A percentile compares a stretch with the other conserved stretches of the same genome.
Evolutionary conservation across 1,284 basidiomycete genomes (phyloP).

Genomic region (Ustilago nuda): DNA sequence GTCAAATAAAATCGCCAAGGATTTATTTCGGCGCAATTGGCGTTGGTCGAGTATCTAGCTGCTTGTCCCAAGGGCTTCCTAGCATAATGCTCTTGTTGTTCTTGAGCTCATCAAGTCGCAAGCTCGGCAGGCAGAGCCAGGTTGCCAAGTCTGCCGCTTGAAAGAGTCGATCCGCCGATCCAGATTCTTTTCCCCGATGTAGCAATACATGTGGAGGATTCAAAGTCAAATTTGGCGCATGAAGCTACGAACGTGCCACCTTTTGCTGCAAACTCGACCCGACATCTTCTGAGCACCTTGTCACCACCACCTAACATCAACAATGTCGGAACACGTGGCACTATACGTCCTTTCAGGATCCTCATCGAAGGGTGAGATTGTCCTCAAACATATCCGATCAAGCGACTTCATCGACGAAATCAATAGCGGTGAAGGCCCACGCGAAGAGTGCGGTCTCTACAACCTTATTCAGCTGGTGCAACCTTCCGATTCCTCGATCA

Average conservation of each 20-base stretch:
- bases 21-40: neutral
- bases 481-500: slow-evolving; percentile 14
- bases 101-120: neutral
- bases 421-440: slow-evolving; percentile 53
- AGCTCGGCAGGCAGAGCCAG: too few species aligned
- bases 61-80: neutral
- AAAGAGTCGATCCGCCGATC: neutral
- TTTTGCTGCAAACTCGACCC: too few species aligned
- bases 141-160: too few species aligned
- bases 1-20: neutral
- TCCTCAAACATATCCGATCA: slow-evolving; percentile 50
- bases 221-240: slow-evolving; percentile 6
- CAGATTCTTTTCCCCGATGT: slow-evolving; percentile 13
- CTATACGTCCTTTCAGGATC: slow-evolving; percentile 46
- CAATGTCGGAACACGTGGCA: slow-evolving; percentile 46
- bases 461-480: slow-evolving; percentile 45
- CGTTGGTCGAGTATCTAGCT: slow-evolving; percentile 37
- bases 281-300: neutral
- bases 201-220: slow-evolving; percentile 19
- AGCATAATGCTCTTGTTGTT: too few species aligned
- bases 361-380: slow-evolving; percentile 12
- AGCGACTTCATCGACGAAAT: slow-evolving; percentile 59
- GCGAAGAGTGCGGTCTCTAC: slow-evolving; percentile 53
- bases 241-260: slow-evolving; percentile 19
- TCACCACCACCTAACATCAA: neutral